Conservation (phyloP, 2,329 filamentous ascomycete species). For the Catunica adiposa region DNA sequence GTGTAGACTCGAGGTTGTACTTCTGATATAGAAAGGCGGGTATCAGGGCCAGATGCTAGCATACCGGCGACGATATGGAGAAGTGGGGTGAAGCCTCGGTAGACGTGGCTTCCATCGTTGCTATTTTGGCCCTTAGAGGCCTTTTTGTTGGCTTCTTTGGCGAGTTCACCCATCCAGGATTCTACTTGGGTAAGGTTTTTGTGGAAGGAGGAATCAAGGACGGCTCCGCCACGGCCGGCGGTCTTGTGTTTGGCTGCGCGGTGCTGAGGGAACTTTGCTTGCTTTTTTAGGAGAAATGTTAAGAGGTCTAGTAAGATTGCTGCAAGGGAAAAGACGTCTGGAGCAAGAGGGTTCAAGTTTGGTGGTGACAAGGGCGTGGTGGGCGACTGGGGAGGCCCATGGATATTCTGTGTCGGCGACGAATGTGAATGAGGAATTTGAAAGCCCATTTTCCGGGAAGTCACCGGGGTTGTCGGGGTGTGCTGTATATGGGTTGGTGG, state of each 20-base stretch:
- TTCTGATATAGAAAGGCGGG: constrained; percentile 35
- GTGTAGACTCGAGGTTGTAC: constrained; percentile 36
- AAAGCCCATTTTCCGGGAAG: constrained; percentile 13
- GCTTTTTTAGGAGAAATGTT: constrained; percentile 51
- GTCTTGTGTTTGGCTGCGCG: constrained; percentile 49
- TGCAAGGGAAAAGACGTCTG: constrained; percentile 58
- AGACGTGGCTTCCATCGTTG: constrained; percentile 28
- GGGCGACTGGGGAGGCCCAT: constrained; percentile 16
- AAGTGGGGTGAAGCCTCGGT: constrained; percentile 35
- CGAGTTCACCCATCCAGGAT: constrained; percentile 47
- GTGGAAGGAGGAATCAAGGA: constrained; percentile 56
- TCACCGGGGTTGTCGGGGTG: constrained; percentile 18
- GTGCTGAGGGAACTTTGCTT: constrained; percentile 48
- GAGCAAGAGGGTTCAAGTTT: constrained; percentile 36
- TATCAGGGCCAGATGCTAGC: constrained; percentile 34
- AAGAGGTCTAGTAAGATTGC: constrained; percentile 58
- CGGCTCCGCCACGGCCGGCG: constrained; percentile 39
- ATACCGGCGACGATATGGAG: constrained; percentile 37
- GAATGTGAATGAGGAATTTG: constrained; percentile 21
- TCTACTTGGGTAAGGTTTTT: constrained; percentile 52
- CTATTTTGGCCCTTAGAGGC: no score
- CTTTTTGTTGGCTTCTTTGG: constrained; percentile 40
- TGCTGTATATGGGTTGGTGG: constrained; percentile 18
- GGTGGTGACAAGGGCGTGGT: constrained; percentile 23
- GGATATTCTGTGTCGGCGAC: constrained; percentile 25